Evolutionary conservation across 2,329 filamentous ascomycete genomes (phyloP).

Genomic region (Hortaea werneckii): DNA sequence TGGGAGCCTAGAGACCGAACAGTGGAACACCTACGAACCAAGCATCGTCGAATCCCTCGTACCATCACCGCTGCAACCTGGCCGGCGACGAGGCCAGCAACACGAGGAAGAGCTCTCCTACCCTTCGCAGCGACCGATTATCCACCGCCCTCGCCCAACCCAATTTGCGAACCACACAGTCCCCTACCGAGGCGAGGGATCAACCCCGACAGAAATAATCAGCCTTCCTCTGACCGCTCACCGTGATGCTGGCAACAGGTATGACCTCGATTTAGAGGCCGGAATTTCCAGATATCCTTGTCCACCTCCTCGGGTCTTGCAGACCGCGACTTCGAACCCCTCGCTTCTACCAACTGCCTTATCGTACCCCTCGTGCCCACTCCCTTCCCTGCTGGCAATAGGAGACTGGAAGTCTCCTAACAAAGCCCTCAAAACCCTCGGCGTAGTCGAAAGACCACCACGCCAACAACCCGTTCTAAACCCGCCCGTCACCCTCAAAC

Average conservation of each 20-base stretch:
- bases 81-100: background rate
- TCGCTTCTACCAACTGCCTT: no score
- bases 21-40: background rate
- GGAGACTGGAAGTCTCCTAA: no score
- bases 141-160: background rate
- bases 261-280: background rate
- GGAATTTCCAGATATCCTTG: background rate
- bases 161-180: background rate
- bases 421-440: no score
- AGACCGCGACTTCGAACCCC: background rate
- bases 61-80: background rate
- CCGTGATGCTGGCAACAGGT: background rate
- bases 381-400: no score
- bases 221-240: no score
- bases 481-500: background rate
- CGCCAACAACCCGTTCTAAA: no score
- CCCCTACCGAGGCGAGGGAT: no score
- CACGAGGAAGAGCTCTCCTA: background rate
- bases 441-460: no score
- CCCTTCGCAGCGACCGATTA: background rate
- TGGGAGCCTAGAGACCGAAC: background rate
- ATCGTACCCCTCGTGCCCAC: no score
- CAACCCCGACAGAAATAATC: no score
- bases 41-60: background rate
- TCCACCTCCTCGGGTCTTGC: background rate